Evolutionary conservation across 2,329 filamentous ascomycete species (phyloP).

Genomic region (Venturiaceae sp.): DNA sequence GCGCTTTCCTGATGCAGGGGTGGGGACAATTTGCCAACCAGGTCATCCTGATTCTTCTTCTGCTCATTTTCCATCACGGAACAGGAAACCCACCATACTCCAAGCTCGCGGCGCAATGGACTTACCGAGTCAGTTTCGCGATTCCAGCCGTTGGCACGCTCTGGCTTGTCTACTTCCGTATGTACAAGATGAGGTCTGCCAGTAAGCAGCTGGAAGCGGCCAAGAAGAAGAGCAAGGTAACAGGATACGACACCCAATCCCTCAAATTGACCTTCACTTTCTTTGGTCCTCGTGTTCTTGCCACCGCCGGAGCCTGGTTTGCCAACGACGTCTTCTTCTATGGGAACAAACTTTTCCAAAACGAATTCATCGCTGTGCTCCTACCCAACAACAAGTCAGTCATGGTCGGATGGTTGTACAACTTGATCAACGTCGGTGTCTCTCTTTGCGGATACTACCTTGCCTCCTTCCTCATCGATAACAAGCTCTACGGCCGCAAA

Average conservation of each 20-base stretch:
- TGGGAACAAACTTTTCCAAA: conserved; percentile 96
- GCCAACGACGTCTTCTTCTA: conserved; percentile 99
- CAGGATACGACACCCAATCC: conserved; percentile 84
- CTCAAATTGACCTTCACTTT: conserved; percentile 67
- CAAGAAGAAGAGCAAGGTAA: conserved; percentile 81
- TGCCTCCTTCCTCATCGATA: conserved; percentile 82
- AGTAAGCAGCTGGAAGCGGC: conserved; percentile 71
- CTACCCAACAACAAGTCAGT: conserved; percentile 59
- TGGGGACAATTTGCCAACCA: conserved; percentile 98
- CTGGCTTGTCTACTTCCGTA: conserved; percentile 94
- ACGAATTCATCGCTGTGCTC: conserved; percentile 78
- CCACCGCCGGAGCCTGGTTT: conserved; percentile 85
- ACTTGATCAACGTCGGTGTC: conserved; percentile 81
- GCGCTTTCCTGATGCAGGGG: conserved; percentile 95
- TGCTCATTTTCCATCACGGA: conserved; percentile 82
- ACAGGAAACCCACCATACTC: conserved; percentile 70
- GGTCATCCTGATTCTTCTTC: conserved; percentile 72
- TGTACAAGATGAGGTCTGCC: conserved; percentile 85
- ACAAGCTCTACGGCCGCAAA: conserved; percentile 93
- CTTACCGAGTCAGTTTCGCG: conserved; percentile 86
- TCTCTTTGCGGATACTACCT: conserved; percentile 83
- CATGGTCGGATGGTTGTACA: conserved; percentile 86
- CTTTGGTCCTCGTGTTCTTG: conserved; percentile 78
- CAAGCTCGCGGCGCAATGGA: conserved; percentile 69
- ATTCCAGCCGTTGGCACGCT: conserved; percentile 83